These are phyloP conservation scores for Friedmanniomyces simplex DNA, from an alignment of 495 filamentous ascomycete species.

Conservation along the genomic window DNA sequence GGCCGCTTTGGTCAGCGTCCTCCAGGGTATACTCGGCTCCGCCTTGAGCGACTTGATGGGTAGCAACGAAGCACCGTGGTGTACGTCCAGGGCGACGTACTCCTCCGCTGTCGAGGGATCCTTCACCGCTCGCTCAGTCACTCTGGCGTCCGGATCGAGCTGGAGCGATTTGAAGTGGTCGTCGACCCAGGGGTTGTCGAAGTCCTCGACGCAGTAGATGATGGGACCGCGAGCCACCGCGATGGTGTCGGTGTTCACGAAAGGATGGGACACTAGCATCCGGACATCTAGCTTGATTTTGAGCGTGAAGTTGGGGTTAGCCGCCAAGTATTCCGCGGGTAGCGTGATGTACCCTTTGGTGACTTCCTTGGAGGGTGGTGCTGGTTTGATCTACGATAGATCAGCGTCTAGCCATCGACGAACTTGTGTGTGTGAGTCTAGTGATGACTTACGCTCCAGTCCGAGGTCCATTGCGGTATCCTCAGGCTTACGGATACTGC, in stretches of 20 bases:
- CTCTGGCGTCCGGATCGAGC: background rate
- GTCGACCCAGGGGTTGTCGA: constrained; percentile 47
- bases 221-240: constrained; percentile 45
- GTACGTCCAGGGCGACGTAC: background rate
- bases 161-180: constrained; percentile 41
- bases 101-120: background rate
- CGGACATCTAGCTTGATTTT: constrained; percentile 29
- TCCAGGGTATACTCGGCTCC: background rate
- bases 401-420: background rate
- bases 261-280: too few relatives aligned
- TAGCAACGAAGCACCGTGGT: background rate
- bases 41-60: background rate
- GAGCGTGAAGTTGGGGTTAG: background rate
- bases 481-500: constrained; percentile 29
- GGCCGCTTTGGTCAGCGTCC: background rate
- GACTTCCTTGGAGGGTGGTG: too few relatives aligned
- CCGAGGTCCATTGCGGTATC: constrained; percentile 43
- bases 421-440: background rate
- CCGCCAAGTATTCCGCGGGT: too few relatives aligned
- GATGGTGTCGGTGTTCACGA: constrained; percentile 31
- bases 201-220: constrained; percentile 49
- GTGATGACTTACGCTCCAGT: constrained; percentile 31
- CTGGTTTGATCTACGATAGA: too few relatives aligned
- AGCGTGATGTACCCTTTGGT: too few relatives aligned
- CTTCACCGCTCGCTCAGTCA: background rate